Percentiles rank a stretch among this genome's conserved stretches.
Evolutionary conservation across 805 yeast species (phyloP).

Genomic region (Metschnikowia arizonensis): DNA sequence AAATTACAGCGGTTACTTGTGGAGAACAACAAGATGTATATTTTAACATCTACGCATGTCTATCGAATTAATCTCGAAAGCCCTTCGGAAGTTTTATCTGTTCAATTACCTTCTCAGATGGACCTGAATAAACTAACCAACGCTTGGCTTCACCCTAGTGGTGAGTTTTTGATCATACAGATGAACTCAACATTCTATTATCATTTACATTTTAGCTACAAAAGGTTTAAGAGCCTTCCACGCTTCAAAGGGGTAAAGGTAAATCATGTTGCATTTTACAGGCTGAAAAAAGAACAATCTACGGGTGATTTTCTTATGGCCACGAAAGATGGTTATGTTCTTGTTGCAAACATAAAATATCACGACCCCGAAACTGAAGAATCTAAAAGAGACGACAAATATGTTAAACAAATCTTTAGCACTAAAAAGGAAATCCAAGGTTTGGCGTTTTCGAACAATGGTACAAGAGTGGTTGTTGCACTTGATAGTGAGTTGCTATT

Average conservation of each 20-base stretch:
- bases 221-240: conserved; percentile 39
- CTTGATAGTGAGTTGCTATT: conserved; percentile 17
- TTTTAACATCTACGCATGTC: conserved; percentile 21
- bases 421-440: conserved; percentile 16
- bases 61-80: conserved; percentile 33
- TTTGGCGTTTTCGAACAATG: conserved; percentile 19
- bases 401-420: conserved; percentile 27
- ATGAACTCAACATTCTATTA: conserved; percentile 27
- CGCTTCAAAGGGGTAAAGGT: conserved; percentile 45
- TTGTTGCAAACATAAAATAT: conserved; percentile 25
- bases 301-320: conserved; percentile 32
- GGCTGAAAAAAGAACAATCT: conserved; percentile 5
- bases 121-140: conserved; percentile 20
- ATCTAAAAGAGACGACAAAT: conserved; percentile 36
- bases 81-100: conserved; percentile 30
- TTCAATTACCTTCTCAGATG: conserved; percentile 19
- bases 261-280: conserved; percentile 22
- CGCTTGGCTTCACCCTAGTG: conserved; percentile 38
- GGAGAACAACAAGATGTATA: conserved; percentile 33
- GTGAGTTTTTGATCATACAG: conserved; percentile 32
- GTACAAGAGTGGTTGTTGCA: conserved; percentile 24
- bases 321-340: conserved; percentile 28
- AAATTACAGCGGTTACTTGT: conserved; percentile 27
- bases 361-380: conserved; percentile 26
- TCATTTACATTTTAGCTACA: conserved; percentile 42